Evolutionary conservation across 2,329 filamentous ascomycete species (phyloP).

Genomic region (Paecilomyces variotii): DNA sequence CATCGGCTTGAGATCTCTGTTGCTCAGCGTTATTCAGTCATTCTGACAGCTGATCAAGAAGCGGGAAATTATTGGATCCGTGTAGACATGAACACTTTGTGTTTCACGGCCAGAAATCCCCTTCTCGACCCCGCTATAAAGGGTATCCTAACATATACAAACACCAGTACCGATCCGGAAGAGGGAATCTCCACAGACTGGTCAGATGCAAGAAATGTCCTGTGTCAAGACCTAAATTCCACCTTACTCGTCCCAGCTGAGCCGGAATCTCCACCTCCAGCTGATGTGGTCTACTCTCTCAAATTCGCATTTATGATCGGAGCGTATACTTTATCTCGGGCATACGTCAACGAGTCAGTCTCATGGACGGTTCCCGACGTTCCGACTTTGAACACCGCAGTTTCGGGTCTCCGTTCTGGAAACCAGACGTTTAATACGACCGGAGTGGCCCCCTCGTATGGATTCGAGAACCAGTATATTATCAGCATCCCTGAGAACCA

Average conservation of each 20-base stretch:
- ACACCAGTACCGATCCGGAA: not conserved
- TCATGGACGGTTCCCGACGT: conserved; percentile 1
- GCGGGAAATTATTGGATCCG: conserved; percentile 36
- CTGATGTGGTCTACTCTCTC: conserved; percentile 3
- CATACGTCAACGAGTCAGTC: conserved; percentile 4
- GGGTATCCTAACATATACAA: conserved; percentile 5
- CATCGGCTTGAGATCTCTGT: conserved; percentile 2
- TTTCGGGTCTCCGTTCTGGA: conserved; percentile 2
- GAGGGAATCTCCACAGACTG: conserved; percentile 1
- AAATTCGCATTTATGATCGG: conserved; percentile 3
- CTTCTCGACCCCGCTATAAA: conserved; percentile 4
- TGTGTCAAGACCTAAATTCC: conserved; percentile 5
- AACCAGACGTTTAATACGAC: conserved; percentile 5
- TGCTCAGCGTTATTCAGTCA: conserved; percentile 31
- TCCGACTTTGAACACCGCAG: conserved; percentile 4
- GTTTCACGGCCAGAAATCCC: conserved; percentile 2
- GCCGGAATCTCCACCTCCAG: conserved; percentile 1
- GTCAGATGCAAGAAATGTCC: conserved; percentile 1
- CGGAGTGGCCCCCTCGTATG: conserved; percentile 5
- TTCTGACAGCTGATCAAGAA: conserved; percentile 36
- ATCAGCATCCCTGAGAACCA: conserved; percentile 1
- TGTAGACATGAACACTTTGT: conserved; percentile 7
- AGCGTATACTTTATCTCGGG: conserved; percentile 4
- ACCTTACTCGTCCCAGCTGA: conserved; percentile 1
- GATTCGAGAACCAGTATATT: conserved; percentile 4